Evolutionary conservation across 108 stramenopile genomes (phyloP).

Genomic region (Bacterosira constricta): DNA sequence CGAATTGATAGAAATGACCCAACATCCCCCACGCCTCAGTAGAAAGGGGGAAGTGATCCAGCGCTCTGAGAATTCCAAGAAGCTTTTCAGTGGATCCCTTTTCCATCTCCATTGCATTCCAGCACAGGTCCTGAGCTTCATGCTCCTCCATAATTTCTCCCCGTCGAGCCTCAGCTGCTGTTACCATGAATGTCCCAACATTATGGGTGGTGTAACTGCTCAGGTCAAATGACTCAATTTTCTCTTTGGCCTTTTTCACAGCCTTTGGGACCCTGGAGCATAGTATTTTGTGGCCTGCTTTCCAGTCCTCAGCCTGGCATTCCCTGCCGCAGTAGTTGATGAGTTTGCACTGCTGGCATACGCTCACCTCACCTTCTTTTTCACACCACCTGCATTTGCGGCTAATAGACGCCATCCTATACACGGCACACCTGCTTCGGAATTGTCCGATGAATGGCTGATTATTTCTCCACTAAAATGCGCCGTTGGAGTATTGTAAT

Average conservation of each 20-base stretch:
- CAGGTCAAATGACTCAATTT: slow-evolving; percentile 1
- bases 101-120: slow-evolving; percentile 11
- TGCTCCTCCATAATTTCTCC: slow-evolving; percentile 10
- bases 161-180: slow-evolving; percentile 6
- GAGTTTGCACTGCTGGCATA: slow-evolving; percentile 5
- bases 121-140: slow-evolving; percentile 2
- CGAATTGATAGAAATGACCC: slow-evolving; percentile 8
- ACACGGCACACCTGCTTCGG: no score
- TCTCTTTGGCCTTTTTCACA: slow-evolving; percentile 9
- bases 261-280: slow-evolving; percentile 8
- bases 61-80: neutral
- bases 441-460: no score
- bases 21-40: slow-evolving; percentile 18
- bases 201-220: slow-evolving; percentile 2
- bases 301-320: slow-evolving; percentile 6
- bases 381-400: neutral
- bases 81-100: slow-evolving; percentile 11
- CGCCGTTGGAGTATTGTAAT: no score
- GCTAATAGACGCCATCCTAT: neutral
- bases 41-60: neutral
- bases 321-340: neutral
- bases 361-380: neutral
- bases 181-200: slow-evolving; percentile 13
- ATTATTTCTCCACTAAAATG: no score
- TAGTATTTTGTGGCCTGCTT: slow-evolving; percentile 11